Conservation (phyloP, 345 rosid genomes). For the Ailanthus altissimus region DNA sequence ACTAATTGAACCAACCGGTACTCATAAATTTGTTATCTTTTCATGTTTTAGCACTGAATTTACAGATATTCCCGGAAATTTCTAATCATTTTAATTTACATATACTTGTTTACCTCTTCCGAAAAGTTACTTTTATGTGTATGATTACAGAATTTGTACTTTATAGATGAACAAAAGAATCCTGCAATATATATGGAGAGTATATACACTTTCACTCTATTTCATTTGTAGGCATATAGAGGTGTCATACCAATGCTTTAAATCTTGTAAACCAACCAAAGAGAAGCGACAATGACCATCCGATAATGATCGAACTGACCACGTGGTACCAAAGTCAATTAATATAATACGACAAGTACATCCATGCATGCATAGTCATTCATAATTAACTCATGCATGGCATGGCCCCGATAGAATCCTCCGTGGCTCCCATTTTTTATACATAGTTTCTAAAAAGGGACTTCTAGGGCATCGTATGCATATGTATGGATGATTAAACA, state of each 20-base stretch:
- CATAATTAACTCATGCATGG: not conserved
- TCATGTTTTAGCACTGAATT: no score
- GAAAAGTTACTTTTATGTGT: not conserved
- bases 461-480: conserved; percentile 5
- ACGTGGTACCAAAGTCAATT: conserved; percentile 7
- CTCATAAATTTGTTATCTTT: no score
- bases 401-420: not conserved
- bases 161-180: not conserved
- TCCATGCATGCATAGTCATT: not conserved
- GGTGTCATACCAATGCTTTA: conserved; percentile 1
- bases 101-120: no score
- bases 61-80: no score
- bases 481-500: conserved; percentile 5
- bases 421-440: not conserved
- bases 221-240: conserved; percentile 5
- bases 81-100: no score
- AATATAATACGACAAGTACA: conserved; percentile 15
- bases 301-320: conserved; percentile 23
- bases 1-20: no score
- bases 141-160: not conserved
- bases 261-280: conserved; percentile 14
- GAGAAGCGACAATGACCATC: conserved; percentile 16
- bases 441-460: conserved; percentile 1
- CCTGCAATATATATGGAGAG: not conserved
- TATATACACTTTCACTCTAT: not conserved